Percentiles rank a stretch among this genome's conserved stretches.
These are phyloP conservation scores for Oxytropis ochrocephala DNA, from an alignment of 306 rosid species.

Conservation along the genomic window DNA sequence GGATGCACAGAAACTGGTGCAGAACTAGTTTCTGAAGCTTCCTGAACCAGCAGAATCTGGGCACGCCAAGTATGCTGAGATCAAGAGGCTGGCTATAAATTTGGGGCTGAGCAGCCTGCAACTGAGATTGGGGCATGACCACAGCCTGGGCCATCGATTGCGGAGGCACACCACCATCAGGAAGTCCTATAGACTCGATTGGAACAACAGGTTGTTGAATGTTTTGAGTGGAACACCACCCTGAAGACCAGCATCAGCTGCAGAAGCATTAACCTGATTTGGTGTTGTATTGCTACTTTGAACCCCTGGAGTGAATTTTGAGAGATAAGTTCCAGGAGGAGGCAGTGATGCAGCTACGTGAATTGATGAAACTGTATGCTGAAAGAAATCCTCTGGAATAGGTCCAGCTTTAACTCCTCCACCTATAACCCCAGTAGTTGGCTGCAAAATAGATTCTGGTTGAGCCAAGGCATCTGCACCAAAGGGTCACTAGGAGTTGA, in stretches of 20 bases:
- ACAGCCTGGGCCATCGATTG: slow-evolving; percentile 51
- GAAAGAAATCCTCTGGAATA: slow-evolving; percentile 96
- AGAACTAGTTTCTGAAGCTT: slow-evolving; percentile 45
- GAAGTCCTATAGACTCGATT: slow-evolving; percentile 62
- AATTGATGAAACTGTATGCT: slow-evolving; percentile 78
- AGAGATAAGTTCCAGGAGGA: slow-evolving; percentile 87
- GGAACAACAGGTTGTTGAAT: slow-evolving; percentile 51
- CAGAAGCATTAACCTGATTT: slow-evolving; percentile 39
- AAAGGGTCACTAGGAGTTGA: slow-evolving; percentile 63
- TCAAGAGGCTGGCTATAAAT: slow-evolving; percentile 79
- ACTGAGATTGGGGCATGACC: slow-evolving; percentile 33
- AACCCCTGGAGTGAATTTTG: slow-evolving; percentile 56
- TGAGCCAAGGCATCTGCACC: slow-evolving; percentile 47
- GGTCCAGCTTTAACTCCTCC: slow-evolving; percentile 59
- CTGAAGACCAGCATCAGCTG: slow-evolving; percentile 44
- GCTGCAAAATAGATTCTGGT: slow-evolving; percentile 49
- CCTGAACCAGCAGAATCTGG: slow-evolving; percentile 50
- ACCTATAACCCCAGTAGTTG: slow-evolving; percentile 34
- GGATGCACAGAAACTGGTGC: slow-evolving; percentile 83
- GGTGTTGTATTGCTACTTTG: slow-evolving; percentile 39
- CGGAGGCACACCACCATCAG: slow-evolving; percentile 96
- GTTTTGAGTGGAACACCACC: slow-evolving; percentile 73
- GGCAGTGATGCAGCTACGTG: slow-evolving; percentile 81
- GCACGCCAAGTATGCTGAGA: slow-evolving; percentile 82
- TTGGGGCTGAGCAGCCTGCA: slow-evolving; percentile 46